Evolutionary conservation across 176 grass and related monocot species (phyloP).

Genomic region (Rhipidocladum racemiflorum): DNA sequence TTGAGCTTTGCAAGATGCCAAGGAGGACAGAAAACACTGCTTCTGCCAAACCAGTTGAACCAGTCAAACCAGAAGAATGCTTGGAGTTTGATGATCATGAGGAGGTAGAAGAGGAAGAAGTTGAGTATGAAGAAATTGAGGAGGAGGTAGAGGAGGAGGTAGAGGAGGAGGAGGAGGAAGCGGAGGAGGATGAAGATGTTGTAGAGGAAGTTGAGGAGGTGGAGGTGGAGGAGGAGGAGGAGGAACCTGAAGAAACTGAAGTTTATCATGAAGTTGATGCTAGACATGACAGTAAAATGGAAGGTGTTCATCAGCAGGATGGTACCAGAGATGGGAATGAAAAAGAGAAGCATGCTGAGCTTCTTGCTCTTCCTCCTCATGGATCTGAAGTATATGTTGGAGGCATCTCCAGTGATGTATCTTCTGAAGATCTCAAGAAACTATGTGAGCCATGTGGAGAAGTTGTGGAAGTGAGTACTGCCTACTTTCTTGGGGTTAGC

Average conservation of each 20-base stretch:
- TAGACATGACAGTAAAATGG: conserved; percentile 12
- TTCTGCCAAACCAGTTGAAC: conserved; percentile 36
- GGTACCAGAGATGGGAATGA: conserved; percentile 23
- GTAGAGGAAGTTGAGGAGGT: conserved; percentile 51
- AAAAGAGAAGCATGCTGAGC: conserved; percentile 51
- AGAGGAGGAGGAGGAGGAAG: conserved; percentile 57
- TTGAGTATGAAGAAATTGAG: conserved; percentile 66
- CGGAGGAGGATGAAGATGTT: conserved; percentile 42
- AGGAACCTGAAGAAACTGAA: conserved; percentile 49
- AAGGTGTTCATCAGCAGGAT: conserved; percentile 25
- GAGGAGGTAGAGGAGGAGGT: conserved; percentile 60
- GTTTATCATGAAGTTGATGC: conserved; percentile 9
- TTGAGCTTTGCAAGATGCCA: conserved; percentile 65
- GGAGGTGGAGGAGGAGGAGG: conserved; percentile 42
- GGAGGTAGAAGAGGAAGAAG: conserved; percentile 61
- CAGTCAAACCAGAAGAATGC: conserved; percentile 32
- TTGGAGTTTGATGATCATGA: conserved; percentile 50
- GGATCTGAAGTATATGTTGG: conserved; percentile 87
- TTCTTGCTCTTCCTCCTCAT: conserved; percentile 88
- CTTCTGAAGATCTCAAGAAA: conserved; percentile 67
- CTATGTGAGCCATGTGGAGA: conserved; percentile 79
- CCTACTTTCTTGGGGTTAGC: conserved; percentile 17
- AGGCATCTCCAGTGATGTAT: conserved; percentile 53
- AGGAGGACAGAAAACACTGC: conserved; percentile 50
- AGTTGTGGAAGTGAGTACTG: conserved; percentile 74